Conservation (phyloP, 768 basidiomycete species). For the Amanita rimosa region DNA sequence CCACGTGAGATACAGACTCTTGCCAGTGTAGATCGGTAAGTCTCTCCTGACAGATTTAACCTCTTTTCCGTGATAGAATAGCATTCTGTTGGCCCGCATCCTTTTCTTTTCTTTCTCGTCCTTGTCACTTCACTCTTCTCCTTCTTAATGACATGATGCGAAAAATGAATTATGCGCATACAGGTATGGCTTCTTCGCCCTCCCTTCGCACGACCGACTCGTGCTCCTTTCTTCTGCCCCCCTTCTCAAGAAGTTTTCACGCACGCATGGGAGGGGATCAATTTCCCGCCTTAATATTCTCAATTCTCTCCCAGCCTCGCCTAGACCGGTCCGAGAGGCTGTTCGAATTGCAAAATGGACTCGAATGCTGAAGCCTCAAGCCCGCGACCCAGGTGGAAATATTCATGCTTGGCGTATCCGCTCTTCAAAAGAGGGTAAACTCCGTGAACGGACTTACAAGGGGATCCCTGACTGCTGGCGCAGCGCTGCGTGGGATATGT, state of each 20-base stretch:
- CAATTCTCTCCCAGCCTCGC: constrained; percentile 34
- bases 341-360: constrained; percentile 86
- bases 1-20: constrained; percentile 67
- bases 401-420: constrained; percentile 62
- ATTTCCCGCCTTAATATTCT: constrained; percentile 35
- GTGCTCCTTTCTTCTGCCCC: constrained; percentile 58
- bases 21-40: constrained; percentile 79
- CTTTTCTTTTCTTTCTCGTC: no score
- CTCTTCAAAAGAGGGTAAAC: constrained; percentile 52
- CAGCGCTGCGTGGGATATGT: constrained; percentile 79
- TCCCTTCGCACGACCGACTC: constrained; percentile 76
- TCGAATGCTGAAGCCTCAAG: constrained; percentile 69
- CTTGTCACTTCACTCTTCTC: no score
- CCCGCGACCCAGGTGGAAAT: constrained; percentile 70
- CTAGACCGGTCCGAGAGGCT: constrained; percentile 48
- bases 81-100: no score
- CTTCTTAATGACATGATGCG: background rate
- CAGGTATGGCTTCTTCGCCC: constrained; percentile 88
- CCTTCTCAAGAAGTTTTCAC: constrained; percentile 44
- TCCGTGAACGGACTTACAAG: constrained; percentile 76
- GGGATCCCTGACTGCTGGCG: constrained; percentile 97
- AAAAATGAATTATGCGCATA: constrained; percentile 1
- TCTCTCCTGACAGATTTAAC: no score
- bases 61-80: no score
- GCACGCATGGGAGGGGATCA: constrained; percentile 30